Evolutionary conservation across 2,329 filamentous ascomycete species (phyloP), one percentile per base, ranked within the genome.

Genomic region (Myrmaecium sp.): DNA sequence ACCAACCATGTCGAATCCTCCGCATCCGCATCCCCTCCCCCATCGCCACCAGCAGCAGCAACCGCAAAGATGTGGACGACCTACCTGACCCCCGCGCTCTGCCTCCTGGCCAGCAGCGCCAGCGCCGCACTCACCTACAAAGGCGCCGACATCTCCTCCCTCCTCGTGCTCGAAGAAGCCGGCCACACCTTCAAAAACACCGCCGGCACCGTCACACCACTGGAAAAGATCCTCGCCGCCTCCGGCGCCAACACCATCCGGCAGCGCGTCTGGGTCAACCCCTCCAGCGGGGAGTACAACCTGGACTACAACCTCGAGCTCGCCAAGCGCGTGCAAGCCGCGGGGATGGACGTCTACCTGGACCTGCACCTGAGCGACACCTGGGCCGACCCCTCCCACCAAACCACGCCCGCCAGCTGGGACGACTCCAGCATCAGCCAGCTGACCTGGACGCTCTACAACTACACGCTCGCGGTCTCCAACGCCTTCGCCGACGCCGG

Each of bases 81-180:
- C n/a, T n/a, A n/a, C n/a, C n/a, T n/a, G n/a, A n/a, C n/a, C n/a
- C n/a, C n/a, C n/a, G n/a, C n/a, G n/a, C n/a, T n/a, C n/a, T n/a
- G n/a, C n/a, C n/a, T n/a, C n/a, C n/a, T n/a, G n/a, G n/a, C n/a
- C n/a, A n/a, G n/a, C n/a, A n/a, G n/a, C n/a, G n/a, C n/a, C n/a
- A n/a, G n/a, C 3, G 59, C 58, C 2, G 57, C 65, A 14, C 56
- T 80, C 3, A 63, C 61, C 2, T 74, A 73, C 48, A 69, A 64
- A 35, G 74, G 75, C 6, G 70, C 68, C 3, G 74, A 81, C 49
- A 78, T 74, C 62, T 78, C 73, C 2, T 81, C 75, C 0, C 58
- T 74, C 1, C 44, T 64, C 1, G 49, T 78, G 5, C 66, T 76
- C 39, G 74, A 81, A 42, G 52, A 57, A 3, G 56, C 63, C 0